Evolutionary conservation across 2,329 filamentous ascomycete species (phyloP).

Genomic region (Chaetomiaceae sp.): DNA sequence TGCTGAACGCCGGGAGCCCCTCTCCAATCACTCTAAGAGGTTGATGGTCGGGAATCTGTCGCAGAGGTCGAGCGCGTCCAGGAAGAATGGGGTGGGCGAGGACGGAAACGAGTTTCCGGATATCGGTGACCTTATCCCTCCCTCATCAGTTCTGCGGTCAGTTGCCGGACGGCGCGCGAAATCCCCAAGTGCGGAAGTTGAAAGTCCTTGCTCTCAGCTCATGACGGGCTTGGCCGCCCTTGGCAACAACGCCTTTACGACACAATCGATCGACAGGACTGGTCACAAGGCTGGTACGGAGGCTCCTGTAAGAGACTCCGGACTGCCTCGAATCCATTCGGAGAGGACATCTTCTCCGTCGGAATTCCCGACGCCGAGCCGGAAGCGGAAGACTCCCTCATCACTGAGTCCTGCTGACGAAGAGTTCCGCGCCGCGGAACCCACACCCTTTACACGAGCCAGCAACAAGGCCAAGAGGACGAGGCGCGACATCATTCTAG

Average conservation of each 20-base stretch:
- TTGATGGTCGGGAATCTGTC: conserved; percentile 49
- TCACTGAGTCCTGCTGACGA: conserved; percentile 8
- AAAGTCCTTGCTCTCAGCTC: conserved; percentile 11
- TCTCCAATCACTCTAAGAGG: conserved; percentile 43
- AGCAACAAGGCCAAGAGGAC: conserved; percentile 24
- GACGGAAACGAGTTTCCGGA: conserved; percentile 50
- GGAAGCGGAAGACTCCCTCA: conserved; percentile 22
- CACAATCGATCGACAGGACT: background rate
- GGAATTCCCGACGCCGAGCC: conserved; percentile 4
- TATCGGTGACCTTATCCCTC: conserved; percentile 39
- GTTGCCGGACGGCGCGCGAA: conserved; percentile 9
- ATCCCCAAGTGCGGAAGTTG: background rate
- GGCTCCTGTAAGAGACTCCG: background rate
- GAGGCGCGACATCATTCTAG: conserved; percentile 41
- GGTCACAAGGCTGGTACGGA: background rate
- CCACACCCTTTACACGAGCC: background rate
- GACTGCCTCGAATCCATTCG: background rate
- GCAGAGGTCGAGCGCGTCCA: conserved; percentile 25
- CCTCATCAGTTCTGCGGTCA: conserved; percentile 27
- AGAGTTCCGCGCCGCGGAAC: background rate
- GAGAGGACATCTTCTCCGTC: background rate
- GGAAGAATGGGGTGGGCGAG: conserved; percentile 21
- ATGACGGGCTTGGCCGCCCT: background rate
- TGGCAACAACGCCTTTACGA: background rate
- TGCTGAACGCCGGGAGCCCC: conserved; percentile 37